Evolutionary conservation across 2,329 filamentous ascomycete species (phyloP).

Genomic region (Cercospora sp.): DNA sequence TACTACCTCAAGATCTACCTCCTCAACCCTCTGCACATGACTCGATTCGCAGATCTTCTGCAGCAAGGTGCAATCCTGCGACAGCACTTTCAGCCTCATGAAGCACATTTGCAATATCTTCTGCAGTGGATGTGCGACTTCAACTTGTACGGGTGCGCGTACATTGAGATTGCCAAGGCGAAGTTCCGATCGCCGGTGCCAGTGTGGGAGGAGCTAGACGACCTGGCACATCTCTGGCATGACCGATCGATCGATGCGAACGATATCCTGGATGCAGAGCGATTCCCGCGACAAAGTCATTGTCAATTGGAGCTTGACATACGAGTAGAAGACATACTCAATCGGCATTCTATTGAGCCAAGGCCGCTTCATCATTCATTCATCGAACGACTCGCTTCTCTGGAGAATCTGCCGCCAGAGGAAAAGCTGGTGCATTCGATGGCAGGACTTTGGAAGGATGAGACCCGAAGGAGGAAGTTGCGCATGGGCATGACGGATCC

Average conservation of each 20-base stretch:
- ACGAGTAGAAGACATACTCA: constrained; percentile 82
- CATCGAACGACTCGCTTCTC: constrained; percentile 62
- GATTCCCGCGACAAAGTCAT: constrained; percentile 77
- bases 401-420: constrained; percentile 59
- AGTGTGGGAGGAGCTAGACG: constrained; percentile 62
- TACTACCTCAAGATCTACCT: constrained; percentile 95
- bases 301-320: constrained; percentile 90
- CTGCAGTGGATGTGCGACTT: constrained; percentile 99
- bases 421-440: constrained; percentile 90
- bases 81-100: constrained; percentile 82
- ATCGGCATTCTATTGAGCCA: constrained; percentile 72
- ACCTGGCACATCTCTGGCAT: constrained; percentile 73
- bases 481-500: constrained; percentile 65
- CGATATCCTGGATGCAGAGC: constrained; percentile 61
- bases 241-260: constrained; percentile 65
- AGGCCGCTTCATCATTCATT: constrained; percentile 87
- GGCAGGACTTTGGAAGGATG: constrained; percentile 89
- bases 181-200: constrained; percentile 77
- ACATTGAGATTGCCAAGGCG: constrained; percentile 70
- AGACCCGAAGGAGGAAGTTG: constrained; percentile 74
- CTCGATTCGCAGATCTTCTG: constrained; percentile 81
- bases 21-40: constrained; percentile 83
- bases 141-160: constrained; percentile 92
- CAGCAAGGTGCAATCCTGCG: constrained; percentile 87
- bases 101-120: constrained; percentile 88